phyloP scores from a whole-genome alignment of 306 rosid species.

The Vigna trinervia region DNA sequence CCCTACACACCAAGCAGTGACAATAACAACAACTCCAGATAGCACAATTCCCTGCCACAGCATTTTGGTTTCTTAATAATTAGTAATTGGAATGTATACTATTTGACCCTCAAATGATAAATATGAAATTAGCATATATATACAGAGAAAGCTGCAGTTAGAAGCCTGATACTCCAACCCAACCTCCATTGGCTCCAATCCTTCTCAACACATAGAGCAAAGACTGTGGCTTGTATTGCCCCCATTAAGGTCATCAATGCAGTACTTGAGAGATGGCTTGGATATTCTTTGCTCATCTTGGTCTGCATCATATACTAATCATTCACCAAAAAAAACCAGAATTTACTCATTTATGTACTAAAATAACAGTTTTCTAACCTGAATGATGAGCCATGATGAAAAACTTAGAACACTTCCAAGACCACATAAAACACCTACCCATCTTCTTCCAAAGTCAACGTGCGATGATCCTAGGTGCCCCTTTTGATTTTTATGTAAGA shows the following conservation, averaged over 20 bases:
- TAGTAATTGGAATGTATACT: background rate
- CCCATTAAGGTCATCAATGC: background rate
- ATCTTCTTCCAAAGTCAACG: background rate
- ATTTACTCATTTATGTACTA: background rate
- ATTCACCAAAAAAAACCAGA: background rate
- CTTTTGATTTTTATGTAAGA: background rate
- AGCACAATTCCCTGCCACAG: slow-evolving; percentile 9
- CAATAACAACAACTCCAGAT: background rate
- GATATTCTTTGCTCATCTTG: background rate
- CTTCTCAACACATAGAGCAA: background rate
- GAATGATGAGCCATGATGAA: background rate
- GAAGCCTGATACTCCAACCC: background rate
- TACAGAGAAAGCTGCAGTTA: background rate
- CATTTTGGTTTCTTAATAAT: background rate
- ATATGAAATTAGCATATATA: background rate
- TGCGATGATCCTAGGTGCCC: background rate
- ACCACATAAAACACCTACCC: background rate
- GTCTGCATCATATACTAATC: background rate
- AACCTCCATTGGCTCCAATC: slow-evolving; percentile 8
- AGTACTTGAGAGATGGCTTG: background rate
- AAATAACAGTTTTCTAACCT: background rate
- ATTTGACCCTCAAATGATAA: background rate
- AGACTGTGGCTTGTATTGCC: background rate
- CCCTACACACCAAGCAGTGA: background rate
- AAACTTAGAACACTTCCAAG: background rate